Base-by-base conservation (phyloP, 352 stramenopile genomes). In the Pythium scleroteichum region DNA sequence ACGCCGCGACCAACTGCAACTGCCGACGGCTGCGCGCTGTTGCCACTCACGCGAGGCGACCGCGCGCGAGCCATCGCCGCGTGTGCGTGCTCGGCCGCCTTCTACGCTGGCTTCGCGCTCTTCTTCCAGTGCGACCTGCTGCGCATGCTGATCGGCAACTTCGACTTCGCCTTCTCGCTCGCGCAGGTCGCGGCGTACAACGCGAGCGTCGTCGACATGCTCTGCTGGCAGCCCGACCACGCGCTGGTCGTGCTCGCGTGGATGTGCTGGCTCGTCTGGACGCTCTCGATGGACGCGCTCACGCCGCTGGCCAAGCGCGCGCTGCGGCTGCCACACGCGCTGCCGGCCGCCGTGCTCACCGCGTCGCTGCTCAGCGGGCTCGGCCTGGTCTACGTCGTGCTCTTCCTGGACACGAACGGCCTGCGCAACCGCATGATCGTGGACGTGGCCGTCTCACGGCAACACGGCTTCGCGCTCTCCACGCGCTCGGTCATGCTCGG, bases 241-340 rank as follows among this genome's bases (percentile, higher is more conserved):
- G 23, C 23, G 41, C 27, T 47, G 14, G 29, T 59, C n/a, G 32
- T 66, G 4, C 19, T 32, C 12, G 22, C 50, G 22, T 66, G 49
- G 59, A 17, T 48, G 20, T 3, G 50, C 16, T 65, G 58, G 58
- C 44, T 44, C 22, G 20, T 39, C 2, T 59, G 49, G 39, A 33
- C 46, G 48, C 22, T 65, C 33, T 44, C 32, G 16, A 24, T 65
- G 20, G 58, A 59, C 42, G 58, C 58, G 8, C 16, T 65, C n/a
- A 59, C 50, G 6, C 58, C 58, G 23, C 41, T 33, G 3, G n/a
- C 54, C 4, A 55, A 64, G 48, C 19, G 13, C 12, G 19, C 27
- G n/a, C 14, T 49, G 29, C n/a, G 46, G 12, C 29, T 58, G 41
- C 32, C 48, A 19, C 50, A 51, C 42, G 26, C 19, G n/a, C 2